Base-by-base conservation (phyloP, 768 basidiomycete species). In the Lenzites betulinus region DNA sequence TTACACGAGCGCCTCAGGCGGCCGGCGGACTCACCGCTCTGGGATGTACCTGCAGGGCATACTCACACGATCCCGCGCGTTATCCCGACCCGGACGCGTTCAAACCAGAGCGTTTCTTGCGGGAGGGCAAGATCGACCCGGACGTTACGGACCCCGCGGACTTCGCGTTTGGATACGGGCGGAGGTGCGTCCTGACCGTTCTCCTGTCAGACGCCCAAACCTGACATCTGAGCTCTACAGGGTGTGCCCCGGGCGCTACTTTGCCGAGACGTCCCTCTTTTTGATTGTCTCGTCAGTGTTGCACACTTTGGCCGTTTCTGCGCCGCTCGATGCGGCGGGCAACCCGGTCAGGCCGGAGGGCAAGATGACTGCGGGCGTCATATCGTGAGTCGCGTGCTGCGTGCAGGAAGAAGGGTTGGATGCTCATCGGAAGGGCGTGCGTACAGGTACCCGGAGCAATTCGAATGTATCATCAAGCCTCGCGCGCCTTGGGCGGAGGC, bases 1-100 rank as follows among this genome's bases (percentile, higher is more conserved):
- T 42, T 38, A 42, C 7, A 16, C 23, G 25, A 38, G 25, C 18
- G 20, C 12, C n/a, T 23, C 36, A 1, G 6, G 4, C 22, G 3
- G 22, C 18, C 23, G 23, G 12, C 5, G 15, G 25, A 39, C 25
- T 20, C 13, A 41, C 23, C 2, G 5, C 12, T 44, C 43, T 22
- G 15, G 25, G 18, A 7, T 8, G 12, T 28, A 23, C 20, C n/a
- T 26, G 18, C 23, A 77, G 76, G 76, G 69, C 75, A 15, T 76
- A 76, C 42, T 51, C 77, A 18, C 76, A 74, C 25, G 75, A 79
- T 57, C 69, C 70, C 15, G 58, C 61, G 15, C 69, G 66, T n/a
- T 79, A 77, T 56, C 59, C 58, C 15, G 68, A 69, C 30, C 75
- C 77, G 1, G 63, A 67, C 59, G 65, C 62, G 20, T 79, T 78